A percentile compares a stretch with the other conserved stretches of the same genome.
Evolutionary conservation across 2,329 filamentous ascomycete species (phyloP).

Genomic region (Conoideocrella luteorostrata): DNA sequence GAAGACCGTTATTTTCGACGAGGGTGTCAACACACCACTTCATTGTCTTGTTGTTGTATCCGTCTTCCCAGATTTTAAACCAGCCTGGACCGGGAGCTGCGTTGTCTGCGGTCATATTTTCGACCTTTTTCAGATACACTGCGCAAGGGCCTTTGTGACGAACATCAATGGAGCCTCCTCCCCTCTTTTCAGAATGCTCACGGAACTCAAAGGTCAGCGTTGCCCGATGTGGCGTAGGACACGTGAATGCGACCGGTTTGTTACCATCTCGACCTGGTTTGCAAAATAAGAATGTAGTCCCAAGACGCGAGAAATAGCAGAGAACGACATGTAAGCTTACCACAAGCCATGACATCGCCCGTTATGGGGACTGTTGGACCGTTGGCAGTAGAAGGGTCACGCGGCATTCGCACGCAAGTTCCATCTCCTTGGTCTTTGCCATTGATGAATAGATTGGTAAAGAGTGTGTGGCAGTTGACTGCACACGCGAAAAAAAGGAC

Average conservation of each 20-base stretch:
- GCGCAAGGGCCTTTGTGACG: conserved; percentile 64
- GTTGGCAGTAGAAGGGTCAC: conserved; percentile 43
- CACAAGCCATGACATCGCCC: conserved; percentile 63
- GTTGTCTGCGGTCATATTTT: conserved; percentile 43
- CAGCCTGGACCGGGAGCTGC: conserved; percentile 57
- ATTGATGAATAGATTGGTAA: conserved; percentile 59
- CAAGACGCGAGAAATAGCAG: no score
- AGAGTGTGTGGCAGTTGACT: conserved; percentile 52
- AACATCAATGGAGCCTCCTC: conserved; percentile 50
- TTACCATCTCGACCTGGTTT: conserved; percentile 38
- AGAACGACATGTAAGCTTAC: no score
- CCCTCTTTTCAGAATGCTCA: conserved; percentile 47
- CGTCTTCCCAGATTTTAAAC: conserved; percentile 73
- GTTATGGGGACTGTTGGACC: conserved; percentile 51
- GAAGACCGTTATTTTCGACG: conserved; percentile 55
- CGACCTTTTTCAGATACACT: conserved; percentile 66
- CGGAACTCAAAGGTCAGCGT: conserved; percentile 63
- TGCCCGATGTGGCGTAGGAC: conserved; percentile 43
- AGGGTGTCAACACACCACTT: conserved; percentile 68
- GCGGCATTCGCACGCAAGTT: conserved; percentile 63
- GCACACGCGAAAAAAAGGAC: conserved; percentile 29
- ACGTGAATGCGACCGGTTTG: conserved; percentile 40
- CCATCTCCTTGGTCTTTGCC: conserved; percentile 61
- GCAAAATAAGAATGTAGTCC: no score
- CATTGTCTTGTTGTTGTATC: conserved; percentile 48